phyloP scores from a whole-genome alignment of 352 stramenopile species.

The Phytophthora melonis region DNA sequence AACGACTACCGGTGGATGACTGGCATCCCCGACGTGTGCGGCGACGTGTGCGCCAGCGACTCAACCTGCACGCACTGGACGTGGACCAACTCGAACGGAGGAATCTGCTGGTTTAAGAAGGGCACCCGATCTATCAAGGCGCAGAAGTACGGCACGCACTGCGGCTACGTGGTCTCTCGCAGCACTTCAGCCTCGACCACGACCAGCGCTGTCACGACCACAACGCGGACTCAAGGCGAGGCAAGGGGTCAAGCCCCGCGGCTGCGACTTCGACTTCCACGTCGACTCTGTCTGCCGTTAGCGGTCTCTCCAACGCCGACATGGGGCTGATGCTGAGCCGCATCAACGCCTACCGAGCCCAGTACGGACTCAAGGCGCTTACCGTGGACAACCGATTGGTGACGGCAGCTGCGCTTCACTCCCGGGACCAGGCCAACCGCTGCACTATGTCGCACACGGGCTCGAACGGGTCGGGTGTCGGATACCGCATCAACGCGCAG shows the following conservation, averaged over 20 bases:
- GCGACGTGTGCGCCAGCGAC: constrained; percentile 45
- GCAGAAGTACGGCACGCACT: constrained; percentile 35
- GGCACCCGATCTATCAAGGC: constrained; percentile 27
- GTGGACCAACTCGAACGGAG: constrained; percentile 46
- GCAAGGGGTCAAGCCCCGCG: constrained; percentile 7
- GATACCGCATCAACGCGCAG: constrained; percentile 41
- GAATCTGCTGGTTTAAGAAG: constrained; percentile 56
- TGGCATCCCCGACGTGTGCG: constrained; percentile 42
- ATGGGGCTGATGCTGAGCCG: constrained; percentile 50
- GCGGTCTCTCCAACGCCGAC: constrained; percentile 43
- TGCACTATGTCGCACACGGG: constrained; percentile 61
- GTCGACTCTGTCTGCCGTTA: constrained; percentile 20
- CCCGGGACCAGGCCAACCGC: constrained; percentile 50
- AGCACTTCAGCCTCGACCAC: constrained; percentile 3
- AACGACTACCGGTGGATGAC: constrained; percentile 40
- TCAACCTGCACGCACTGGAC: constrained; percentile 51
- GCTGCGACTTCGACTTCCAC: neutral
- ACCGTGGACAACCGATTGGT: constrained; percentile 56
- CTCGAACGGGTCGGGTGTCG: constrained; percentile 42
- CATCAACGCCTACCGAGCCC: constrained; percentile 59
- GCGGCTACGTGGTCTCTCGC: constrained; percentile 48
- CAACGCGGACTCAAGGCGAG: neutral
- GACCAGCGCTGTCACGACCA: too few species aligned
- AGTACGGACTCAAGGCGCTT: constrained; percentile 47
- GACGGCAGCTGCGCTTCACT: constrained; percentile 47